Evolutionary conservation across 2,329 filamentous ascomycete species (phyloP).

Genomic region (Cladosporium austrohemisphaericum): DNA sequence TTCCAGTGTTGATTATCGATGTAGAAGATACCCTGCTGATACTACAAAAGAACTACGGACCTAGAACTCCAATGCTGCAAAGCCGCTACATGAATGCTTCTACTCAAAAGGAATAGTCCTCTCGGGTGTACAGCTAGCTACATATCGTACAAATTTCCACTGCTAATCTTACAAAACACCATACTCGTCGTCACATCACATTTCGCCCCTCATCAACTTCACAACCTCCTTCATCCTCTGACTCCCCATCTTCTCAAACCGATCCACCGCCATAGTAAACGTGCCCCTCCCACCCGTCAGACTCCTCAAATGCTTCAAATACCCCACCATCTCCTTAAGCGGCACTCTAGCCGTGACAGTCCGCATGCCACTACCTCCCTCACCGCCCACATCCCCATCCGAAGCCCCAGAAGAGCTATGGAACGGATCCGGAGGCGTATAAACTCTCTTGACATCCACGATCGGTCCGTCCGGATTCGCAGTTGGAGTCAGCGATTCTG

Average conservation of each 20-base stretch:
- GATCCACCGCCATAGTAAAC: constrained; percentile 70
- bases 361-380: constrained; percentile 34
- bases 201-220: constrained; percentile 28
- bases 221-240: constrained; percentile 58
- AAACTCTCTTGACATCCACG: constrained; percentile 73
- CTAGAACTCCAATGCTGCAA: too few species aligned
- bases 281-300: constrained; percentile 81
- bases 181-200: too few species aligned
- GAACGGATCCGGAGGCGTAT: constrained; percentile 86
- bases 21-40: too few species aligned
- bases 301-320: constrained; percentile 81
- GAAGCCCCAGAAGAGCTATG: constrained; percentile 24
- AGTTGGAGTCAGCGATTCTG: constrained; percentile 12
- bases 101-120: background rate
- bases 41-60: too few species aligned
- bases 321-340: constrained; percentile 94
- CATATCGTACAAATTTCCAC: background rate
- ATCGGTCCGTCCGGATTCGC: constrained; percentile 33
- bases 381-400: constrained; percentile 17
- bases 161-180: too few species aligned
- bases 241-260: constrained; percentile 63
- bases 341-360: constrained; percentile 83
- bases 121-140: background rate
- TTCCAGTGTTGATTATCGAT: constrained; percentile 59
- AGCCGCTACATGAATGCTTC: too few species aligned